These are phyloP conservation scores for Brassica balearica DNA, from an alignment of 441 rosid species.

Conservation along the genomic window DNA sequence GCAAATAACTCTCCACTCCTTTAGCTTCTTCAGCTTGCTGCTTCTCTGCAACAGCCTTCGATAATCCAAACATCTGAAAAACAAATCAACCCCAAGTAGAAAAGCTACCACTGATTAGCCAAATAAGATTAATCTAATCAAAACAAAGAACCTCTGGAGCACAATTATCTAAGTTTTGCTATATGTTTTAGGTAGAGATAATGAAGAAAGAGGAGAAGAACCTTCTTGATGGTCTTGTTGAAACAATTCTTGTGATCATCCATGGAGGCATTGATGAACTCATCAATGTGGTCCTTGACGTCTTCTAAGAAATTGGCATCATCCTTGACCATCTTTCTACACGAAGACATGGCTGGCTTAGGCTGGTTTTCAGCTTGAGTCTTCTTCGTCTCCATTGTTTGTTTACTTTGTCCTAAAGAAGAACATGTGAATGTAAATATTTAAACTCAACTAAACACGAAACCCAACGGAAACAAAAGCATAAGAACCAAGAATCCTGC, in stretches of 20 bases:
- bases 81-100: slow-evolving; percentile 13
- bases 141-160: background rate
- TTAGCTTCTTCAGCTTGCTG: slow-evolving; percentile 47
- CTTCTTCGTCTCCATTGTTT: slow-evolving; percentile 52
- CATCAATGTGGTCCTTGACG: slow-evolving; percentile 85
- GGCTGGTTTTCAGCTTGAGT: slow-evolving; percentile 39
- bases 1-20: slow-evolving; percentile 71
- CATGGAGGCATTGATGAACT: slow-evolving; percentile 82
- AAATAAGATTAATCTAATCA: slow-evolving; percentile 5
- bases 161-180: background rate
- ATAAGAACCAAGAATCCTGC: background rate
- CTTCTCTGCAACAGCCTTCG: slow-evolving; percentile 64
- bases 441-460: background rate
- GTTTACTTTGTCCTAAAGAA: background rate
- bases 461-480: background rate
- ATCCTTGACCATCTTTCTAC: slow-evolving; percentile 74
- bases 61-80: slow-evolving; percentile 72
- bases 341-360: slow-evolving; percentile 54
- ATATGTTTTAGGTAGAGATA: background rate
- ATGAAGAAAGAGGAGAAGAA: slow-evolving; percentile 20
- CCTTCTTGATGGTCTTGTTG: slow-evolving; percentile 81
- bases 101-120: background rate
- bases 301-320: slow-evolving; percentile 80
- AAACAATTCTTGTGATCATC: slow-evolving; percentile 93
- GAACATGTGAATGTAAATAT: slow-evolving; percentile 12